Conservation (phyloP, 495 filamentous ascomycete genomes). For the Penicillium lividum region DNA sequence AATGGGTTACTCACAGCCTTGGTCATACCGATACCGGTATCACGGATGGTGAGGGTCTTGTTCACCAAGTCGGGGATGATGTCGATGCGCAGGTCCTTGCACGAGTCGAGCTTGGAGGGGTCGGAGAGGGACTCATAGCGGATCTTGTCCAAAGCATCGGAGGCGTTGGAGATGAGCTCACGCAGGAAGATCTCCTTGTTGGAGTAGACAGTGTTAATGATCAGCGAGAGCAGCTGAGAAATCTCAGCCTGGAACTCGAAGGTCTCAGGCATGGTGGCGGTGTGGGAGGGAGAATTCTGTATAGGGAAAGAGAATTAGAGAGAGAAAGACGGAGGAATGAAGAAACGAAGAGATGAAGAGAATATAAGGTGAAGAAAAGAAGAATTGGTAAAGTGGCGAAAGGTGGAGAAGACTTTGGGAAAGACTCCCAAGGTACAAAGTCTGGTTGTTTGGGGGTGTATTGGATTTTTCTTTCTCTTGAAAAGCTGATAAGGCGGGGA, state of each 20-base stretch:
- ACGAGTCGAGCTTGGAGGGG: constrained; percentile 90
- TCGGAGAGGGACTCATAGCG: constrained; percentile 97
- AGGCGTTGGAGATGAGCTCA: constrained; percentile 96
- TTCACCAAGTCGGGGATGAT: constrained; percentile 94
- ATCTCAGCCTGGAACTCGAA: constrained; percentile 99
- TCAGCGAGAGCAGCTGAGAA: constrained; percentile 97
- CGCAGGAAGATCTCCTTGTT: constrained; percentile 99
- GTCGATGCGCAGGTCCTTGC: constrained; percentile 97
- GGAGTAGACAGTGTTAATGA: constrained; percentile 99
- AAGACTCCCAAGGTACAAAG: neutral
- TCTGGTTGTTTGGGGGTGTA: neutral
- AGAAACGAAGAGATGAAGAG: constrained; percentile 3
- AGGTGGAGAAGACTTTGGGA: neutral
- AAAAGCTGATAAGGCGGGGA: no score
- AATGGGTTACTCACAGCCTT: constrained; percentile 79
- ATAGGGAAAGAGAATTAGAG: constrained; percentile 2
- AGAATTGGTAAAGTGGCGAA: neutral
- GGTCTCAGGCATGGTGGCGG: constrained; percentile 81
- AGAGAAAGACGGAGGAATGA: neutral
- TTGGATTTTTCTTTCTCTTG: neutral
- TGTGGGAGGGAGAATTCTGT: constrained; percentile 10
- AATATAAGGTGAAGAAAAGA: neutral
- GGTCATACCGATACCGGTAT: constrained; percentile 99
- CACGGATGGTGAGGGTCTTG: constrained; percentile 95
- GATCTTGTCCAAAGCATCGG: constrained; percentile 99